These are phyloP conservation scores for Leccinellum albellum DNA, from an alignment of 768 basidiomycete genomes.

Conservation along the genomic window DNA sequence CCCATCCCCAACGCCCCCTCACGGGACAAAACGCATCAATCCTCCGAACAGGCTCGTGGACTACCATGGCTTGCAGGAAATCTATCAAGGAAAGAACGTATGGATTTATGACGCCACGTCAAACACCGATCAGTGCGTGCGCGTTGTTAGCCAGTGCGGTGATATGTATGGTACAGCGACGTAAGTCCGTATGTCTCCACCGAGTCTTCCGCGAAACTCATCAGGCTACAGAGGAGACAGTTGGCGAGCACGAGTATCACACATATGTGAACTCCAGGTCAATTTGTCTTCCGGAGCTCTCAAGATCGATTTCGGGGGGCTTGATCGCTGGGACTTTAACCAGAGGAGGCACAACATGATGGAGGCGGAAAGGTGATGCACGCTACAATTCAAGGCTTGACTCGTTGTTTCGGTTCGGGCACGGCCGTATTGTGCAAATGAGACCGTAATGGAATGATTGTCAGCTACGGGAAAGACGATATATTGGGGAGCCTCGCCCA, in stretches of 20 bases:
- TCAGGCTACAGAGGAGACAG: constrained; percentile 61
- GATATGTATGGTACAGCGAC: constrained; percentile 75
- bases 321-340: constrained; percentile 66
- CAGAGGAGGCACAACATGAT: constrained; percentile 62
- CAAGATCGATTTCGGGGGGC: constrained; percentile 72
- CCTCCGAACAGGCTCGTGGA: constrained; percentile 61
- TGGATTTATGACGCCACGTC: constrained; percentile 76
- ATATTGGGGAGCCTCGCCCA: constrained; percentile 14
- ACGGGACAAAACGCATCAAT: constrained; percentile 42
- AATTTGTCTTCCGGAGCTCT: constrained; percentile 56
- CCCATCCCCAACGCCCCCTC: constrained; percentile 44
- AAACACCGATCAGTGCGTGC: constrained; percentile 61
- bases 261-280: constrained; percentile 71
- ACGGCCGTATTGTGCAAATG: constrained; percentile 2
- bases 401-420: neutral
- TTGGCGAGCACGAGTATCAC: constrained; percentile 69
- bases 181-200: constrained; percentile 39
- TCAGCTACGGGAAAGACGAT: constrained; percentile 25
- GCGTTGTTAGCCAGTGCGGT: constrained; percentile 60
- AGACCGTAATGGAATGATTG: constrained; percentile 20
- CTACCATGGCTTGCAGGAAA: constrained; percentile 64
- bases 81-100: constrained; percentile 61
- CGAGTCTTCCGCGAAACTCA: neutral
- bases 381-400: neutral
- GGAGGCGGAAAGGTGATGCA: constrained; percentile 39